phyloP scores from a whole-genome alignment of 495 filamentous ascomycete species.

The Penicillium egyptiacum region DNA sequence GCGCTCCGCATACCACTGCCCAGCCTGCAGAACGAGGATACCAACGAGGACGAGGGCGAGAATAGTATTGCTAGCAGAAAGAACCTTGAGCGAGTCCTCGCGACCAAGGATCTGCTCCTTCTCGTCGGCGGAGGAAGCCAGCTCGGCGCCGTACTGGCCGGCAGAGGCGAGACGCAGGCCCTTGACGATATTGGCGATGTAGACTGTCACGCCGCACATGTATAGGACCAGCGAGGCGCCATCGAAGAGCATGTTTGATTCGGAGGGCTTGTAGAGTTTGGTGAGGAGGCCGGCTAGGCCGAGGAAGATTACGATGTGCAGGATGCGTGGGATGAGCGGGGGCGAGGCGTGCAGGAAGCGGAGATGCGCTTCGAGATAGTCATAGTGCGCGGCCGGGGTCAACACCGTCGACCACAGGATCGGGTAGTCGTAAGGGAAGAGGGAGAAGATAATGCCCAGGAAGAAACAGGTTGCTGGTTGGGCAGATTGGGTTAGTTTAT shows the following conservation, averaged over 20 bases:
- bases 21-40: constrained; percentile 89
- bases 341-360: constrained; percentile 82
- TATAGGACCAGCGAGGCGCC: constrained; percentile 89
- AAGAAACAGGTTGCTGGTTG: constrained; percentile 83
- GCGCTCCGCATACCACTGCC: constrained; percentile 97
- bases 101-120: constrained; percentile 56
- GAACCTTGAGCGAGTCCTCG: constrained; percentile 84
- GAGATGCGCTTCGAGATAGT: constrained; percentile 83
- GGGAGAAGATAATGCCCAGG: constrained; percentile 96
- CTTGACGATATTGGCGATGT: constrained; percentile 92
- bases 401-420: constrained; percentile 81
- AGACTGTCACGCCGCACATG: constrained; percentile 86
- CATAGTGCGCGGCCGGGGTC: constrained; percentile 64
- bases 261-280: constrained; percentile 88
- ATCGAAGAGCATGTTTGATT: constrained; percentile 95
- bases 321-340: constrained; percentile 84
- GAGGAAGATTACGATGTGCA: constrained; percentile 86
- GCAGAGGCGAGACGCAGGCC: constrained; percentile 75
- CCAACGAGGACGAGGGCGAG: constrained; percentile 87
- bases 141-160: constrained; percentile 50
- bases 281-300: constrained; percentile 87
- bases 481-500: constrained; percentile 16
- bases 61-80: constrained; percentile 96
- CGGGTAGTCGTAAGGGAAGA: constrained; percentile 96
- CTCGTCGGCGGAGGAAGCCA: constrained; percentile 34